phyloP scores from a whole-genome alignment of 495 filamentous ascomycete genomes.

The Aspergillus nanangensis region DNA sequence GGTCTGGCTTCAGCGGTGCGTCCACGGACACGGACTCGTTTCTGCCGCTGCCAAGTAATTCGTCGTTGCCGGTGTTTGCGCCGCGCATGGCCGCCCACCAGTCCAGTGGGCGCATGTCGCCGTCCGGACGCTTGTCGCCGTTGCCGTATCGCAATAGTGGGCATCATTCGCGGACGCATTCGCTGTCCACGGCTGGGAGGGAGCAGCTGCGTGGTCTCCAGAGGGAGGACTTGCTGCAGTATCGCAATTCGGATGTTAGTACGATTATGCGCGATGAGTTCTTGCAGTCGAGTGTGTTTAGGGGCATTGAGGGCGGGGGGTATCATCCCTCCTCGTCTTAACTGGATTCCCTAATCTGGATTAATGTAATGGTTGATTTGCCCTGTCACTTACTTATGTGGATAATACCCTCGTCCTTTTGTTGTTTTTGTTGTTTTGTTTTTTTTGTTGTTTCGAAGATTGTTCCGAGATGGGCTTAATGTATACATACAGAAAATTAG shows the following conservation, averaged over 20 bases:
- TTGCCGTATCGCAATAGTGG: slow-evolving; percentile 9
- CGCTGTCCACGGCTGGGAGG: slow-evolving; percentile 28
- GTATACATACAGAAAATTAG: too few relatives aligned
- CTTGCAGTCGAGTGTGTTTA: slow-evolving; percentile 23
- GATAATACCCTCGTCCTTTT: too few relatives aligned
- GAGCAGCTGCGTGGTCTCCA: slow-evolving; percentile 35
- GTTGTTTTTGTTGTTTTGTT: too few relatives aligned
- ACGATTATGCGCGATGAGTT: slow-evolving; percentile 39
- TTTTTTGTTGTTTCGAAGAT: too few relatives aligned
- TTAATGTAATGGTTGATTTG: too few relatives aligned
- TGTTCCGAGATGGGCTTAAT: too few relatives aligned
- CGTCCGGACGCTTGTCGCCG: slow-evolving; percentile 12
- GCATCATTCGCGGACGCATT: slow-evolving; percentile 18
- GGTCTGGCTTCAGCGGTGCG: slow-evolving; percentile 28
- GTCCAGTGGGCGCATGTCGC: slow-evolving; percentile 13
- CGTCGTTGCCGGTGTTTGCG: slow-evolving; percentile 34
- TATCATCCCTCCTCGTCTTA: too few relatives aligned
- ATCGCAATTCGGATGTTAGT: slow-evolving; percentile 40
- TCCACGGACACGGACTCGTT: slow-evolving; percentile 32
- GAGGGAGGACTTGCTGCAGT: slow-evolving; percentile 34
- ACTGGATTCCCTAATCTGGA: too few relatives aligned
- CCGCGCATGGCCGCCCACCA: slow-evolving; percentile 23
- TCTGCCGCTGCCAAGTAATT: slow-evolving; percentile 17
- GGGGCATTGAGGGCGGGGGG: slow-evolving; percentile 10
- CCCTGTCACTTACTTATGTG: too few relatives aligned